These are phyloP conservation scores for Acaromyces ingoldii DNA, from an alignment of 1,284 basidiomycete genomes.

Conservation along the genomic window DNA sequence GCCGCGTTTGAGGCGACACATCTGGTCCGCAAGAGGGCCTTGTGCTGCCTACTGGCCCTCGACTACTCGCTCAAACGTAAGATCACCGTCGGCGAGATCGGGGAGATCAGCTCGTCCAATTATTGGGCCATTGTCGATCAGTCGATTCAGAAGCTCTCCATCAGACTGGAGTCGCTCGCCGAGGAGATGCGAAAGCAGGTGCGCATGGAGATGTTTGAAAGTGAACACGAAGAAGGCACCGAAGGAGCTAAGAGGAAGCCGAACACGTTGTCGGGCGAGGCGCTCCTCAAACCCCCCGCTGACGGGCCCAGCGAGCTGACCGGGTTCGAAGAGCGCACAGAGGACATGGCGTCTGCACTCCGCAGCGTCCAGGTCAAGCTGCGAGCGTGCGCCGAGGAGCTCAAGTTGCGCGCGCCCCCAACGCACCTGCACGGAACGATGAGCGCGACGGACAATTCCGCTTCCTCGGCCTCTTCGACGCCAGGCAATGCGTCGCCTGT, in stretches of 20 bases:
- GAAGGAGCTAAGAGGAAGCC: neutral
- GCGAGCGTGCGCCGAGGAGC: conserved; percentile 40
- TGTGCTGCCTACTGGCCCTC: conserved; percentile 37
- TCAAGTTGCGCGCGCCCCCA: conserved; percentile 18
- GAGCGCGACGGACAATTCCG: neutral
- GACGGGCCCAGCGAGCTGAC: conserved; percentile 1
- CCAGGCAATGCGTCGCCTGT: neutral
- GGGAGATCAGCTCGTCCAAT: neutral
- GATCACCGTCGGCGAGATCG: neutral
- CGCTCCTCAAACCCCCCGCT: neutral
- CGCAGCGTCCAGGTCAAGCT: conserved; percentile 49
- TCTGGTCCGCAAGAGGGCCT: conserved; percentile 17
- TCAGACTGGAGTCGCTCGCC: too few relatives aligned
- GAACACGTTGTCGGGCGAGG: neutral
- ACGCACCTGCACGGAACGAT: conserved; percentile 33
- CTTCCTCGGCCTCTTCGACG: neutral
- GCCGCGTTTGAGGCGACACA: conserved; percentile 42
- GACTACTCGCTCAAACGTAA: conserved; percentile 13
- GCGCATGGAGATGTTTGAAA: neutral
- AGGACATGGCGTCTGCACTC: conserved; percentile 36
- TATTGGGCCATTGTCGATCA: conserved; percentile 9
- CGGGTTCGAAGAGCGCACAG: conserved; percentile 36
- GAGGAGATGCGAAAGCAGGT: conserved; percentile 10
- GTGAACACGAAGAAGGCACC: neutral
- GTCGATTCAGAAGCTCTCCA: conserved; percentile 4